Percentiles rank a stretch among this genome's conserved stretches.
These are phyloP conservation scores for Triangularia verruculosa DNA, from an alignment of 2,329 filamentous ascomycete species.

Conservation along the genomic window DNA sequence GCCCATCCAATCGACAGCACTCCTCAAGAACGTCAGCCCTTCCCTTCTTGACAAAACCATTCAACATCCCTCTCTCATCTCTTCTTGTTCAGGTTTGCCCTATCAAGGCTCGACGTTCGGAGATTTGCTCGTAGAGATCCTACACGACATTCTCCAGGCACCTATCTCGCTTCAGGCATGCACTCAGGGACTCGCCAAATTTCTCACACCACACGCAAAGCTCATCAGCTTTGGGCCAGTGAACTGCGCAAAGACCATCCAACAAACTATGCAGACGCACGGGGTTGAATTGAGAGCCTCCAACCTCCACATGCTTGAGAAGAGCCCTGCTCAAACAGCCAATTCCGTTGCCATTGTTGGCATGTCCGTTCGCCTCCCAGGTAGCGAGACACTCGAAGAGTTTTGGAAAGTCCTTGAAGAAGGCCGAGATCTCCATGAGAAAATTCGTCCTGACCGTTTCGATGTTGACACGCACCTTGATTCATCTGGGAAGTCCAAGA, in stretches of 20 bases:
- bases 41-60: background rate
- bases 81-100: constrained; percentile 4
- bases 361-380: constrained; percentile 14
- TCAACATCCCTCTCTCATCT: constrained; percentile 4
- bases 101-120: constrained; percentile 4
- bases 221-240: constrained; percentile 7
- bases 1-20: background rate
- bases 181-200: background rate
- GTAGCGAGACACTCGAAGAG: constrained; percentile 9
- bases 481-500: constrained; percentile 7
- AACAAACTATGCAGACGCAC: background rate
- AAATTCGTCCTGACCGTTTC: constrained; percentile 18
- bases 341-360: constrained; percentile 15
- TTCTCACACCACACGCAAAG: background rate
- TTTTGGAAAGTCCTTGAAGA: constrained; percentile 16
- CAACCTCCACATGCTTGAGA: background rate
- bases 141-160: constrained; percentile 10
- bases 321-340: background rate
- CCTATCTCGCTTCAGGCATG: constrained; percentile 11
- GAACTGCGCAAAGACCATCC: constrained; percentile 12
- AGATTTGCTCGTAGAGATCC: background rate
- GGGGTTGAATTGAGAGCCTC: background rate
- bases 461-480: constrained; percentile 14
- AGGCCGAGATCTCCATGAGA: constrained; percentile 13
- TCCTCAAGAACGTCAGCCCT: background rate